phyloP scores from a whole-genome alignment of 345 rosid species.

The Syzygium oleosum region DNA sequence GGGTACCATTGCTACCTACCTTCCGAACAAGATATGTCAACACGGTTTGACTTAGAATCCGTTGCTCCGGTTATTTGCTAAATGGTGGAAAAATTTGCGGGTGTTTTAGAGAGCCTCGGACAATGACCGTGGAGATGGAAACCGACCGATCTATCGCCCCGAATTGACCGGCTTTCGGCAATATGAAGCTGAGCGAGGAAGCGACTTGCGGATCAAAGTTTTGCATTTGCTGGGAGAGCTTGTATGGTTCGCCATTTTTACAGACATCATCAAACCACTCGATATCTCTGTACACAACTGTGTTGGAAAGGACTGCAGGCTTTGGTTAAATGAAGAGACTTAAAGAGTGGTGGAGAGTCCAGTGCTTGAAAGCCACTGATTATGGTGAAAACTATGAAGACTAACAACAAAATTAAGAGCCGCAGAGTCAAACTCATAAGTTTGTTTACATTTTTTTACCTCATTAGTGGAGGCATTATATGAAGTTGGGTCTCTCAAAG shows the following conservation, averaged over 20 bases:
- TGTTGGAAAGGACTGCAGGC: background rate
- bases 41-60: background rate
- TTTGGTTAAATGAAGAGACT: background rate
- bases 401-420: too few relatives aligned
- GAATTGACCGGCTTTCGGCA: background rate
- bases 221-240: background rate
- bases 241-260: background rate
- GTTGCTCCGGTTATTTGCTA: background rate
- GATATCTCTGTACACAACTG: background rate
- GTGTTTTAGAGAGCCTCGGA: background rate
- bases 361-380: background rate
- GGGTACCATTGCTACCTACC: background rate
- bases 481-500: too few relatives aligned
- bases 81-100: background rate
- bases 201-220: background rate
- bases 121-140: background rate
- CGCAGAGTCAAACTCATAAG: too few relatives aligned
- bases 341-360: background rate
- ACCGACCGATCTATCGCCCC: background rate
- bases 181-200: background rate
- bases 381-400: background rate
- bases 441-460: too few relatives aligned
- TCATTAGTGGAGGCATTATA: constrained; percentile 8
- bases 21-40: too few relatives aligned
- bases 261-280: background rate